phyloP scores from a whole-genome alignment of 495 filamentous ascomycete species.

The Penicillium waksmanii region DNA sequence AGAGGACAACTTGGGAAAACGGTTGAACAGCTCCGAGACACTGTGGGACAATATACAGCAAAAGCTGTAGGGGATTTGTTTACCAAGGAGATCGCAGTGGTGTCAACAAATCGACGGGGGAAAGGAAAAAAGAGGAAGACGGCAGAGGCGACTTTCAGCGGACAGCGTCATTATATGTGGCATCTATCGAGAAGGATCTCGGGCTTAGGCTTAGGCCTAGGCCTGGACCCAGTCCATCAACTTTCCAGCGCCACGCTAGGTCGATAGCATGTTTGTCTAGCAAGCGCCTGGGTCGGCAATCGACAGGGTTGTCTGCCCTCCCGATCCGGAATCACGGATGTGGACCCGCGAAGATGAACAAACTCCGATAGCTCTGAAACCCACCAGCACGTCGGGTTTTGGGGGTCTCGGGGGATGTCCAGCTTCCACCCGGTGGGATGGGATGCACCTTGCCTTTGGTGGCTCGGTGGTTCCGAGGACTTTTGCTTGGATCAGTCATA shows the following conservation, averaged over 20 bases:
- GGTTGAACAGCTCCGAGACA: conserved; percentile 19
- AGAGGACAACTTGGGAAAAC: conserved; percentile 8
- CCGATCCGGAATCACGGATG: conserved; percentile 1
- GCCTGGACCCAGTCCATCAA: background rate
- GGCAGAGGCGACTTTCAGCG: background rate
- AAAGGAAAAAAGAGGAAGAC: background rate
- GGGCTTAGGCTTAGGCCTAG: background rate
- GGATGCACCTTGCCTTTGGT: conserved; percentile 20
- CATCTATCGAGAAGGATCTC: background rate
- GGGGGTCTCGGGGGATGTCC: conserved; percentile 9
- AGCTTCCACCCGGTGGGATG: conserved; percentile 10
- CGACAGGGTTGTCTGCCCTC: background rate
- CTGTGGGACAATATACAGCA: conserved; percentile 6
- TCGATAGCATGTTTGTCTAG: background rate
- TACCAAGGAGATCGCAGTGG: background rate
- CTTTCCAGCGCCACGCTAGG: background rate
- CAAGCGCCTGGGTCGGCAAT: background rate
- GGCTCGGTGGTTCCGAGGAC: conserved; percentile 5
- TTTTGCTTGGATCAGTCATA: conserved; percentile 9
- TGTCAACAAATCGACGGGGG: no score
- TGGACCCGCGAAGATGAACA: conserved; percentile 1
- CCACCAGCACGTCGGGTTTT: conserved; percentile 6
- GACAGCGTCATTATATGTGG: background rate
- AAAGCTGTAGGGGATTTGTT: conserved; percentile 5
- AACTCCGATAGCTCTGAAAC: conserved; percentile 29